These are phyloP conservation scores for Coprinellus micaceus DNA, from an alignment of 768 basidiomycete genomes.

Conservation along the genomic window DNA sequence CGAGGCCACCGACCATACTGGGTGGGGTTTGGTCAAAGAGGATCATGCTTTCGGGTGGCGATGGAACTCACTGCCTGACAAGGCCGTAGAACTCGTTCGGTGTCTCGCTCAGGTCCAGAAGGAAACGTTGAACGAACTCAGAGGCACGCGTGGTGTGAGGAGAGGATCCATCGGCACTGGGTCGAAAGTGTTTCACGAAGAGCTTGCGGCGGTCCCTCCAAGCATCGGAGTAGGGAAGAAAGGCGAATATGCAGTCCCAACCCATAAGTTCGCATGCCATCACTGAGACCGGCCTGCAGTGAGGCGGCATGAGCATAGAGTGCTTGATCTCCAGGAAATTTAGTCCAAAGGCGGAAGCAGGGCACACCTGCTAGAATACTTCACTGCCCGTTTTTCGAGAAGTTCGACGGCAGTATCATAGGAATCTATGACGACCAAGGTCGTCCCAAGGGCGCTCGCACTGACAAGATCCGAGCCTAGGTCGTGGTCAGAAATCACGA, in stretches of 20 bases:
- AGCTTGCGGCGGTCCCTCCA: constrained; percentile 40
- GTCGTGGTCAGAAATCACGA: too few species aligned
- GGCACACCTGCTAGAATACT: constrained; percentile 15
- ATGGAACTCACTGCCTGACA: neutral
- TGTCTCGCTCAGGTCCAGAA: neutral
- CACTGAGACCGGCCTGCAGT: neutral
- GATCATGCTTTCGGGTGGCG: too few species aligned
- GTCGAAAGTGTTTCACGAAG: constrained; percentile 41
- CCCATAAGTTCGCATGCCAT: constrained; percentile 27
- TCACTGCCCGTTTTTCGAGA: constrained; percentile 5
- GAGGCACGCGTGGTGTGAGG: constrained; percentile 27
- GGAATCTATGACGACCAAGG: constrained; percentile 9
- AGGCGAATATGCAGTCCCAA: constrained; percentile 35
- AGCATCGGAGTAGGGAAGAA: constrained; percentile 36
- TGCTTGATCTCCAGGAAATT: constrained; percentile 35
- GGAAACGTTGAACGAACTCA: neutral
- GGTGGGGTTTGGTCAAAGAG: too few species aligned
- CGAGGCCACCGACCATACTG: constrained; percentile 22
- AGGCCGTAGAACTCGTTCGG: neutral
- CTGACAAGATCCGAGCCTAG: constrained; percentile 12
- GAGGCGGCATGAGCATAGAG: too few species aligned
- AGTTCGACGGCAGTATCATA: constrained; percentile 9
- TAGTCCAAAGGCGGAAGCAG: constrained; percentile 14
- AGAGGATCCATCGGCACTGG: constrained; percentile 25
- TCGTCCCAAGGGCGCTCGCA: constrained; percentile 11